Evolutionary conservation across 495 filamentous ascomycete species (phyloP).

Genomic region (Xanthoparmelia taractica): DNA sequence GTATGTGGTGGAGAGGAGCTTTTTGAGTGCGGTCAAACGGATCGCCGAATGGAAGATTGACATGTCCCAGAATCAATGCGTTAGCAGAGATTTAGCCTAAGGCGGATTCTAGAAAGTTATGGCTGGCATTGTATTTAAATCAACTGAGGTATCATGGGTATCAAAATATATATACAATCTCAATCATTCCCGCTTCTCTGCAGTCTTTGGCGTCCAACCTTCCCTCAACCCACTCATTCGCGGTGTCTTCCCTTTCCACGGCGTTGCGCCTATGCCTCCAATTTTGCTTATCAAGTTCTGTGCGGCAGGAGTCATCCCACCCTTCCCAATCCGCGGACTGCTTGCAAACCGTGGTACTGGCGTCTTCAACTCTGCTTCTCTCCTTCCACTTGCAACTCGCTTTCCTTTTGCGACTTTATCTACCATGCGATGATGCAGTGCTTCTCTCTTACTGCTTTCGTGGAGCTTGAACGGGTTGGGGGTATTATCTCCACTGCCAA

Average conservation of each 20-base stretch:
- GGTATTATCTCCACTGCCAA: conserved; percentile 53
- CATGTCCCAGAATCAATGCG: background rate
- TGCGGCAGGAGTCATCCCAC: conserved; percentile 60
- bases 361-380: conserved; percentile 42
- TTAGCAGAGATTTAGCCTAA: background rate
- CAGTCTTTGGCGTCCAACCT: conserved; percentile 45
- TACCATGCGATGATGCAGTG: conserved; percentile 83
- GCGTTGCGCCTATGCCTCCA: conserved; percentile 39
- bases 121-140: background rate
- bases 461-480: conserved; percentile 78
- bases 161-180: background rate
- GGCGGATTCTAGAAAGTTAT: background rate
- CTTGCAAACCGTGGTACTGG: conserved; percentile 68
- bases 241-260: conserved; percentile 36
- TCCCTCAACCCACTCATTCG: conserved; percentile 38
- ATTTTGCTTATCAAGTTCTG: conserved; percentile 67
- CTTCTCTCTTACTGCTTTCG: conserved; percentile 69
- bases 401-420: conserved; percentile 72
- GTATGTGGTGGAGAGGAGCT: background rate
- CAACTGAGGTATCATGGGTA: background rate
- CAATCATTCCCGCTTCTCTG: background rate
- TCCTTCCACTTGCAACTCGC: conserved; percentile 41
- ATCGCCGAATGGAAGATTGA: background rate
- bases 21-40: background rate
- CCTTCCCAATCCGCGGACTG: conserved; percentile 54